phyloP scores from a whole-genome alignment of 2,329 filamentous ascomycete species.

The Fusarium incarnatum region DNA sequence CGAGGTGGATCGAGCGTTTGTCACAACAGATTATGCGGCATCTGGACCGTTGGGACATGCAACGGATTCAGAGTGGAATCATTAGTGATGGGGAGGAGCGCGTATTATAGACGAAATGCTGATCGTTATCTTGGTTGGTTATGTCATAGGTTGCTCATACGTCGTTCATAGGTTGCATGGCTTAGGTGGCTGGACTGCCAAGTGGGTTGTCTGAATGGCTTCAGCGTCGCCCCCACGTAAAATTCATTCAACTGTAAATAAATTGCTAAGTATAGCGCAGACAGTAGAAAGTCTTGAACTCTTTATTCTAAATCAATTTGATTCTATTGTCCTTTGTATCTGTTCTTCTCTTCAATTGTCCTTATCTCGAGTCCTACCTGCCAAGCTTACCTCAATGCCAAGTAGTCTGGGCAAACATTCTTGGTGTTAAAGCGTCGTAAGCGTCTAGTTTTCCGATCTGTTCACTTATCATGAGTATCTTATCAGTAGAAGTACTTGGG shows the following conservation, averaged over 20 bases:
- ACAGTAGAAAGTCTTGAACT: neutral
- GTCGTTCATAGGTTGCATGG: neutral
- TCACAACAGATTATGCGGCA: constrained; percentile 51
- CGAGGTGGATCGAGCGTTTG: constrained; percentile 51
- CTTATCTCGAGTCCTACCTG: neutral
- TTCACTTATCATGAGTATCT: constrained; percentile 1
- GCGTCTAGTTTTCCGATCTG: neutral
- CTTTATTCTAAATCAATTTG: neutral
- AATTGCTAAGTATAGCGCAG: neutral
- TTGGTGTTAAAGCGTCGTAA: neutral
- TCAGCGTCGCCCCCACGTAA: neutral
- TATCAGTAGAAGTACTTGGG: neutral
- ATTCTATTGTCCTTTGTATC: neutral
- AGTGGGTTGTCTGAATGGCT: neutral
- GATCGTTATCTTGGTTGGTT: neutral
- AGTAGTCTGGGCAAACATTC: neutral
- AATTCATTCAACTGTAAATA: neutral
- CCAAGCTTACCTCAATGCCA: neutral
- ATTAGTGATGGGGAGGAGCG: constrained; percentile 6
- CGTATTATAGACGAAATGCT: no score
- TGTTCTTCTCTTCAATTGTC: neutral
- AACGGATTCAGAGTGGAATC: constrained; percentile 45
- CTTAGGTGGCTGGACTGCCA: neutral
- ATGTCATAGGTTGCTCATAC: constrained; percentile 9
- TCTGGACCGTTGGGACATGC: constrained; percentile 50